These are phyloP conservation scores for Talaromyces sp. DNA, from an alignment of 2,329 filamentous ascomycete species.

Conservation along the genomic window DNA sequence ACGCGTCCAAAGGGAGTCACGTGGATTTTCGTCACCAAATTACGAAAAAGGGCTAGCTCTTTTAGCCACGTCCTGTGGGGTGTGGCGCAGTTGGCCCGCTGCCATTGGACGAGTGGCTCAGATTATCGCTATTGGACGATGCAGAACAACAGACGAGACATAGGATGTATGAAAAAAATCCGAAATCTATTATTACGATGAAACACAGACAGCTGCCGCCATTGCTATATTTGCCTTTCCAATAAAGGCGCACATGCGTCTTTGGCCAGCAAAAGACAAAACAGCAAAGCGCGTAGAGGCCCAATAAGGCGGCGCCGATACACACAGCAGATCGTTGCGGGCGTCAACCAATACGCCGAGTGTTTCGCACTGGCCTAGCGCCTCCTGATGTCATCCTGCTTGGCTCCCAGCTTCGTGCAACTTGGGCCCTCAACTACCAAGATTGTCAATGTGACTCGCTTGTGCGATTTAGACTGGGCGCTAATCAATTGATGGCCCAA, in stretches of 20 bases:
- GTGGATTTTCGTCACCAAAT: no score
- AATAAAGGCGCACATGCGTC: background rate
- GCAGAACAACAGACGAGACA: background rate
- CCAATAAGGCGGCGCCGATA: constrained; percentile 8
- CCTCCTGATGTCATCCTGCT: background rate
- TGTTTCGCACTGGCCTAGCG: background rate
- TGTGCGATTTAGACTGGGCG: background rate
- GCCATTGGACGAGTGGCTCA: background rate
- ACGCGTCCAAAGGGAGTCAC: background rate
- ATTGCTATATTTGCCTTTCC: background rate
- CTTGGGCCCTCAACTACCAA: background rate
- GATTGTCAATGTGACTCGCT: background rate
- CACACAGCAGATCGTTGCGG: background rate
- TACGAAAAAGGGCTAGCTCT: background rate
- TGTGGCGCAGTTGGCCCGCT: background rate
- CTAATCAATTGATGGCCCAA: background rate
- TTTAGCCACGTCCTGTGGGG: background rate
- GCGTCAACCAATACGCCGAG: background rate
- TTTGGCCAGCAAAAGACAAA: background rate
- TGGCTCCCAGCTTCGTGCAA: background rate
- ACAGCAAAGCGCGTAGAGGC: constrained; percentile 4
- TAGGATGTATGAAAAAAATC: background rate
- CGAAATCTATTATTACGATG: background rate
- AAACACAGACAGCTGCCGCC: background rate
- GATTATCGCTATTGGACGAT: background rate